Percentiles rank a stretch among this genome's conserved stretches.
These are phyloP conservation scores for Coix lacrymajobi DNA, from an alignment of 176 grass and related monocot species.

Conservation along the genomic window DNA sequence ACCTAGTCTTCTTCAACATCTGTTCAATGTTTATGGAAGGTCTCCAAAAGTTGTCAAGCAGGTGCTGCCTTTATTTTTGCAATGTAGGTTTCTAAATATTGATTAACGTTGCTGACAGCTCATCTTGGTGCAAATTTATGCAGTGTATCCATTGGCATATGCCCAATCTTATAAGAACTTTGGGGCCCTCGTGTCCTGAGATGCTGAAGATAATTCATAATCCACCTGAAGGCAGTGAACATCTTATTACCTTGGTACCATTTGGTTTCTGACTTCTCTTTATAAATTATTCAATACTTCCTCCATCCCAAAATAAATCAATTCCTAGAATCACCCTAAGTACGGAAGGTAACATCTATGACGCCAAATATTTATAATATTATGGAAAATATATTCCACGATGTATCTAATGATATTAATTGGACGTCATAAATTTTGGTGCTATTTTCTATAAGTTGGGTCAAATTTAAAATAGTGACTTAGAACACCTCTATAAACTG, in stretches of 20 bases:
- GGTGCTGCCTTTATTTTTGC: constrained; percentile 46
- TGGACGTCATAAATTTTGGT: neutral
- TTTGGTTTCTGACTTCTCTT: constrained; percentile 23
- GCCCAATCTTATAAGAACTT: constrained; percentile 66
- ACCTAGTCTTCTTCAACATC: constrained; percentile 68
- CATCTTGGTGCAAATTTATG: constrained; percentile 32
- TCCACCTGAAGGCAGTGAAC: constrained; percentile 94
- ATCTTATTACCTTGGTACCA: constrained; percentile 79
- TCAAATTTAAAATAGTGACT: neutral
- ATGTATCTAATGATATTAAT: neutral
- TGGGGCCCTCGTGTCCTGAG: constrained; percentile 73
- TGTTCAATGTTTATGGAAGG: constrained; percentile 82
- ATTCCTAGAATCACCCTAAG: neutral
- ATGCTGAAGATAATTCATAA: constrained; percentile 84
- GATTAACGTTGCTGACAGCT: neutral
- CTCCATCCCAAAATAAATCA: neutral
- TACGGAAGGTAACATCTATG: too few relatives aligned
- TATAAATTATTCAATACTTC: constrained; percentile 6
- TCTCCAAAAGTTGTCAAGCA: constrained; percentile 89
- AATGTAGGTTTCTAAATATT: constrained; percentile 12
- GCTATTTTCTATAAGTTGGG: neutral
- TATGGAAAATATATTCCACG: neutral
- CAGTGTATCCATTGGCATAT: constrained; percentile 87
- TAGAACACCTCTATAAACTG: neutral
- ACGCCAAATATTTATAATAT: too few relatives aligned